Evolutionary conservation across 768 basidiomycete species (phyloP), one percentile per base, ranked within the genome.

Genomic region (Rubroboletus satanas): DNA sequence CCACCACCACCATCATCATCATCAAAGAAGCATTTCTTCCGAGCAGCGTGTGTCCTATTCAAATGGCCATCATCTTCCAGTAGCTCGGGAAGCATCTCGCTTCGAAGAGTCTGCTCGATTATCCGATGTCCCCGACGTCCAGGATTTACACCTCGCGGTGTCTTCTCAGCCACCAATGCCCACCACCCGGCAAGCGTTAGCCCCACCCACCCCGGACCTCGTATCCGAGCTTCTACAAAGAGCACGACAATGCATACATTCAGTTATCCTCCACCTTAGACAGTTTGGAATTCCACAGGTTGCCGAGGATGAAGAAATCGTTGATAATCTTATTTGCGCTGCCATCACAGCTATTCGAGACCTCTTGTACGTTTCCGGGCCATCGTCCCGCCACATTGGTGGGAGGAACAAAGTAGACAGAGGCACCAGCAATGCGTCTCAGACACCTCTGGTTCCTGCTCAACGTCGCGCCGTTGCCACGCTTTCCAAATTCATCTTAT

Each of bases 391-490:
- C 33, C 83, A 84, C 54, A 77, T 86, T 46, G 78, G 83, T 10
- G 72, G 70, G 41, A 77, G 74, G 54, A 60, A 59, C 17, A 74
- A 69, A 49, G 18, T 35, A 5, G 63, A 60, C 28, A 57, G 55
- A 6, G 54, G 36, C 29, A 55, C 76, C 4, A 66, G 68, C 11
- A 66, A 77, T 21, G 69, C 77, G 5, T 73, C 81, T 5, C 79
- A 82, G 54, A 76, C 82, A 5, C 73, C 85, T 4, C 72, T 92
- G 17, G 86, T 91, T 67, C 85, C 87, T 2, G 84, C 85, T 1
- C 90, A 91, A 57, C 79, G 90, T 49, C 89, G 89, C 55, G 85
- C 93, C 18, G 88, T 91, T 5, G 90, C 91, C 0, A 93, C 91
- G 0, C 77, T 95, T 4, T 93, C 91, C 36, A 88, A 93, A 66